phyloP scores from a whole-genome alignment of 192 early-diverging fungal genomes.

The Spinellus fusiger region DNA sequence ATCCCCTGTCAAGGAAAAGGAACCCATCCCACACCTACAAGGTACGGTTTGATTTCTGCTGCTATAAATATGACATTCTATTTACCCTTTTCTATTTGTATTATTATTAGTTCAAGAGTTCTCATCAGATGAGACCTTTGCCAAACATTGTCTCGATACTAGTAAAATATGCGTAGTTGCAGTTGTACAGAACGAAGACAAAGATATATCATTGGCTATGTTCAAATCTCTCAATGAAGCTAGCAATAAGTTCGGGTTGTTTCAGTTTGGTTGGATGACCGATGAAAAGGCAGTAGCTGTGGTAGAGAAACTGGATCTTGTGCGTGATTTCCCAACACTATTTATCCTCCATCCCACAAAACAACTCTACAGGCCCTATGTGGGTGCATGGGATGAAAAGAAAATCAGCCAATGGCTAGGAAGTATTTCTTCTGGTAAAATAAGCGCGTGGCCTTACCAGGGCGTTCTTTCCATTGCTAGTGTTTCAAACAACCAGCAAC shows the following conservation, averaged over 20 bases:
- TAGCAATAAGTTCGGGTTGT: conserved; percentile 18
- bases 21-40: not conserved
- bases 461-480: not conserved
- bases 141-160: conserved; percentile 30
- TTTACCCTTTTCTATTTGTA: too few relatives aligned
- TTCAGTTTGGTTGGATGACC: conserved; percentile 61
- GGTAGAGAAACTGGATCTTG: conserved; percentile 47
- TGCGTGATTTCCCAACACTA: conserved; percentile 51
- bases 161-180: conserved; percentile 38
- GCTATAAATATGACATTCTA: conserved; percentile 21
- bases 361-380: conserved; percentile 51
- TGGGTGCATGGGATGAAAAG: conserved; percentile 54
- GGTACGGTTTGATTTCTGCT: not conserved
- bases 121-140: conserved; percentile 27
- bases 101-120: conserved; percentile 35
- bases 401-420: conserved; percentile 55
- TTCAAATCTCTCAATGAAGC: conserved; percentile 35
- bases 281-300: conserved; percentile 39
- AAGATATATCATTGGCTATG: conserved; percentile 35
- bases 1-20: conserved; percentile 5
- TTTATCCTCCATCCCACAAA: conserved; percentile 52
- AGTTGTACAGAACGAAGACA: conserved; percentile 36
- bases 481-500: not conserved
- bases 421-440: conserved; percentile 29
- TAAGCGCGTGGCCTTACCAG: conserved; percentile 39